These are phyloP conservation scores for Kodamaea derodonti DNA, from an alignment of 1,139 yeast genomes.

Conservation along the genomic window DNA sequence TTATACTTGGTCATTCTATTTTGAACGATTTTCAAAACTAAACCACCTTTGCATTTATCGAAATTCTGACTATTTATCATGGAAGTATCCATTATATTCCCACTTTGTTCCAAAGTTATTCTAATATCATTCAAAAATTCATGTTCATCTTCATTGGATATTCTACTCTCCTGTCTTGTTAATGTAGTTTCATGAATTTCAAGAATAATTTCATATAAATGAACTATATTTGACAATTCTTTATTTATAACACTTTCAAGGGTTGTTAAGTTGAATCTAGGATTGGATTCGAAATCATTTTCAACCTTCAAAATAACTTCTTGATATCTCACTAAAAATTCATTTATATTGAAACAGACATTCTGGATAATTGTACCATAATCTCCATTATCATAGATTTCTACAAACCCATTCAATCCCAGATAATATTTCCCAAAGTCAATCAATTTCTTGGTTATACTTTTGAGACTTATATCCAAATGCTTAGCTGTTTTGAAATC, in stretches of 20 bases:
- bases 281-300: conserved; percentile 44
- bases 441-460: conserved; percentile 61
- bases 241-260: conserved; percentile 31
- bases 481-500: conserved; percentile 70
- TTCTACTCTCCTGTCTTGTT: conserved; percentile 15
- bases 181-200: conserved; percentile 40
- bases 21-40: conserved; percentile 60
- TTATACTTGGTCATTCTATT: conserved; percentile 50
- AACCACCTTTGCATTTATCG: conserved; percentile 64
- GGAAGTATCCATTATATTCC: conserved; percentile 38
- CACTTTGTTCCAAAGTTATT: conserved; percentile 39
- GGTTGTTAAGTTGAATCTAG: conserved; percentile 30
- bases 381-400: conserved; percentile 47
- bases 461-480: conserved; percentile 71
- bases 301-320: conserved; percentile 52
- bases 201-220: conserved; percentile 53
- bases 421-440: conserved; percentile 61
- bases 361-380: conserved; percentile 77
- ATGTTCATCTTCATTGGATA: conserved; percentile 1
- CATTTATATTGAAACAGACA: conserved; percentile 57
- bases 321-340: conserved; percentile 47
- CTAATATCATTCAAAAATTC: conserved; percentile 11
- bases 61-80: conserved; percentile 50
- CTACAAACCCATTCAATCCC: conserved; percentile 52
- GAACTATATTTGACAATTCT: conserved; percentile 38